phyloP scores from a whole-genome alignment of 768 basidiomycete species.

The Suillus cothurnatus region DNA sequence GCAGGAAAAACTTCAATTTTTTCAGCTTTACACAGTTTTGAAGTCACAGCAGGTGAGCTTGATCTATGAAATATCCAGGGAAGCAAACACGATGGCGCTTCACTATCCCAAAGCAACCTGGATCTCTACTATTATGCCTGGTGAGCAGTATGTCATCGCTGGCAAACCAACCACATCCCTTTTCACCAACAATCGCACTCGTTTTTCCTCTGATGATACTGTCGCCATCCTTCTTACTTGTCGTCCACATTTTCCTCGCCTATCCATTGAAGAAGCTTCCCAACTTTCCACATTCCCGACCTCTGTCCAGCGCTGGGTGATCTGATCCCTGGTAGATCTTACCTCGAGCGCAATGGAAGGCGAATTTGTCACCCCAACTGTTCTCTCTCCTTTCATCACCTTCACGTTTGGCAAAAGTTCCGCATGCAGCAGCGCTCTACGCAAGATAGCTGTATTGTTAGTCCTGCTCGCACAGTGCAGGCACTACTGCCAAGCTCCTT shows the following conservation, averaged over 20 bases:
- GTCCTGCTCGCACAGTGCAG: slow-evolving; percentile 15
- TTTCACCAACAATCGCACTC: slow-evolving; percentile 2
- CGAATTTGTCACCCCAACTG: background rate
- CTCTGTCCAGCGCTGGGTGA: slow-evolving; percentile 13
- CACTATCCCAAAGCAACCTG: slow-evolving; percentile 8
- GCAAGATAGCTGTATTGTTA: slow-evolving; percentile 3
- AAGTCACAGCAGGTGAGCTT: slow-evolving; percentile 2
- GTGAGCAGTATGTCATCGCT: background rate
- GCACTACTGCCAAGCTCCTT: slow-evolving; percentile 1
- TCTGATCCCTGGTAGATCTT: slow-evolving; percentile 3
- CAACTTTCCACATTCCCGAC: slow-evolving; percentile 4
- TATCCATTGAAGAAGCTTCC: slow-evolving; percentile 5
- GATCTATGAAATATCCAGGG: slow-evolving; percentile 8
- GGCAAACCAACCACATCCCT: slow-evolving; percentile 6
- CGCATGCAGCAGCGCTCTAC: slow-evolving; percentile 10
- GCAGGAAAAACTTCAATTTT: slow-evolving; percentile 14
- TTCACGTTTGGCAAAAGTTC: slow-evolving; percentile 13
- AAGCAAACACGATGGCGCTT: background rate
- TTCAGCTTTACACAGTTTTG: slow-evolving; percentile 9
- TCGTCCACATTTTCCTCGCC: slow-evolving; percentile 4
- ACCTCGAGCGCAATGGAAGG: background rate
- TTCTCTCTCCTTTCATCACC: slow-evolving; percentile 3
- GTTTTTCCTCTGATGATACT: background rate
- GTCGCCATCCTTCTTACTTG: slow-evolving; percentile 2
- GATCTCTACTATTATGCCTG: slow-evolving; percentile 6